A percentile compares a stretch with the other conserved stretches of the same genome.
Conservation (phyloP, 768 basidiomycete species). For the Tylopilus cervinicoccineus region DNA sequence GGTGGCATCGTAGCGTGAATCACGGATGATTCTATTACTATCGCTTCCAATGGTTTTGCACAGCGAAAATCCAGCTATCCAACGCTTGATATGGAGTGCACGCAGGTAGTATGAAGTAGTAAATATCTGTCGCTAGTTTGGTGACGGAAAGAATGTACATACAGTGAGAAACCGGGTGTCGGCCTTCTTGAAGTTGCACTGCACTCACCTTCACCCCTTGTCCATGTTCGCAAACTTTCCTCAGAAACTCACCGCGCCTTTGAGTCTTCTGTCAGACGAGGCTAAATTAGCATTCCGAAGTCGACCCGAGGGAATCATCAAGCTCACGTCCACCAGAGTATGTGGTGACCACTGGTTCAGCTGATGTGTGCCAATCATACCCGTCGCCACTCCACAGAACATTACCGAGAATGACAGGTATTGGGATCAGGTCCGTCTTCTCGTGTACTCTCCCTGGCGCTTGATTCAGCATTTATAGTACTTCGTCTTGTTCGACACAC, state of each 20-base stretch:
- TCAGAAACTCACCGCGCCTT: conserved; percentile 67
- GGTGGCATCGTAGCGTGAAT: conserved; percentile 5
- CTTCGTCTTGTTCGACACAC: conserved; percentile 79
- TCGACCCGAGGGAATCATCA: conserved; percentile 74
- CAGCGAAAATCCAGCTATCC: conserved; percentile 11
- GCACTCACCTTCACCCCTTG: neutral
- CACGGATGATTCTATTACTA: conserved; percentile 4
- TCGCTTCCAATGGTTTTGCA: conserved; percentile 13
- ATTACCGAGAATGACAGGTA: conserved; percentile 75
- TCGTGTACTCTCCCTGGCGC: neutral
- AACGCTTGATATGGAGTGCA: no score
- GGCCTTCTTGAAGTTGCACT: neutral
- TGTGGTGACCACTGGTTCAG: conserved; percentile 23
- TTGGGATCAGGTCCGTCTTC: conserved; percentile 73
- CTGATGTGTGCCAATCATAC: conserved; percentile 1
- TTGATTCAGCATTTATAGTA: conserved; percentile 46
- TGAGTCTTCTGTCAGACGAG: conserved; percentile 80
- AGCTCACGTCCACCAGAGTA: conserved; percentile 71
- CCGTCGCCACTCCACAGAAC: conserved; percentile 42
- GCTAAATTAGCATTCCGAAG: conserved; percentile 87
- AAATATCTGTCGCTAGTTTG: neutral
- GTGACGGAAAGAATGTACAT: neutral
- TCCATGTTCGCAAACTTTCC: conserved; percentile 70
- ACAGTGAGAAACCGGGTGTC: no score
- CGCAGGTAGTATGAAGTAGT: neutral